Evolutionary conservation across 768 basidiomycete genomes (phyloP), one percentile per base, ranked within the genome.

Genomic region (Gloeophyllum trabeum): DNA sequence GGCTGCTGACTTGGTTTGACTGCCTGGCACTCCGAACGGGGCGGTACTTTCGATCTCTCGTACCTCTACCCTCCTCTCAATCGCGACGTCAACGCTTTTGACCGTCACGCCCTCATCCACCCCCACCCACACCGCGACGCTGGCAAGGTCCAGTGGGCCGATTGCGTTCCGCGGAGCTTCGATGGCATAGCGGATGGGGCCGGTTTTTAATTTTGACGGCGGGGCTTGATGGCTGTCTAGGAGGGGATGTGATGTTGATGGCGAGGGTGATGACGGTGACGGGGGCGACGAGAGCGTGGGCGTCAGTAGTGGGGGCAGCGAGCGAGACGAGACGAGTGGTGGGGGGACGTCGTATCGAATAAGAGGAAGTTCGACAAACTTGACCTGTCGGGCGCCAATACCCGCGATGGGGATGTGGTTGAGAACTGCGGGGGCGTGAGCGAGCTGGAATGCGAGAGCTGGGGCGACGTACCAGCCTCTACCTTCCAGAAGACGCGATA

Each of bases 401-500:
- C 75, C 76, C 35, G 70, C 51, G 42, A 82, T 70, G 40, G 76
- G 78, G 5, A 61, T 57, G 54, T 90, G 88, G 45, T 72, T 70
- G 36, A 90, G 71, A 39, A 81, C 86, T 86, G 49, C 20, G 38
- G 43, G 18, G 39, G 38, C 46, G 58, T 48, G 56, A 51, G 41
- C 41, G 23, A 43, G 35, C 36, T 42, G 10, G 51, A 40, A 26
- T 34, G 35, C 24, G 14, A 42, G n/a, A 22, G 45, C 42, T 49
- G 45, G 43, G 24, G 38, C 39, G 12, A 68, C 78, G 48, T 48
- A 79, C 86, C 71, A 48, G 87, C 87, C 64, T 91, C 88, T 43
- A 91, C 67, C 41, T 85, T 70, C 88, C 88, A 91, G 54, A 74
- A 74, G 54, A 83, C 77, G 35, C 80, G 71, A 58, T 87, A 91